A percentile compares a stretch with the other conserved stretches of the same genome.
Evolutionary conservation across 176 grass and related monocot genomes (phyloP).

Genomic region (Saccharum spontaneum): DNA sequence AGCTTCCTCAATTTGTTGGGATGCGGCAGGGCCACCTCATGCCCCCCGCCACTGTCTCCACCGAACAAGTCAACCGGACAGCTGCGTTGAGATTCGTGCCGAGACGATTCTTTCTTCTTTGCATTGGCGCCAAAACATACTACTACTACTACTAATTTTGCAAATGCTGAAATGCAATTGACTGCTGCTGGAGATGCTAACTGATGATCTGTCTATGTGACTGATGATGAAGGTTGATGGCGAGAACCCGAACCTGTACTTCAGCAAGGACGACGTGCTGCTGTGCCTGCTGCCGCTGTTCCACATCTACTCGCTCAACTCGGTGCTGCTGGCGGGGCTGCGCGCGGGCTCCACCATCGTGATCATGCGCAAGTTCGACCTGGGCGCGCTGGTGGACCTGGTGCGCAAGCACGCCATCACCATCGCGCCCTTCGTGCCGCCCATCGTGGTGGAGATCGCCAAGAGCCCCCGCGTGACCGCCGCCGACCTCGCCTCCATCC

Average conservation of each 20-base stretch:
- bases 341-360: constrained; percentile 63
- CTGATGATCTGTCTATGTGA: too few relatives aligned
- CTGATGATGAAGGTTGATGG: constrained; percentile 41
- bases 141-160: background rate
- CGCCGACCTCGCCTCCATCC: constrained; percentile 71
- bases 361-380: constrained; percentile 83
- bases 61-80: background rate
- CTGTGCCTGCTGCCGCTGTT: constrained; percentile 85
- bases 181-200: background rate
- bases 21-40: background rate
- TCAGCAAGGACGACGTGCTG: constrained; percentile 68
- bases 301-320: constrained; percentile 98
- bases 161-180: background rate
- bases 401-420: constrained; percentile 51
- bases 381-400: constrained; percentile 52
- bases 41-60: background rate
- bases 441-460: constrained; percentile 89
- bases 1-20: background rate
- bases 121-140: background rate
- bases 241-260: constrained; percentile 87
- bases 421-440: constrained; percentile 75
- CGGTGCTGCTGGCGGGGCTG: constrained; percentile 74
- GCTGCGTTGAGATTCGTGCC: background rate
- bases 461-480: constrained; percentile 59
- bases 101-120: background rate